phyloP scores from a whole-genome alignment of 139 green algal species.

The Monoraphidium neglectum region DNA sequence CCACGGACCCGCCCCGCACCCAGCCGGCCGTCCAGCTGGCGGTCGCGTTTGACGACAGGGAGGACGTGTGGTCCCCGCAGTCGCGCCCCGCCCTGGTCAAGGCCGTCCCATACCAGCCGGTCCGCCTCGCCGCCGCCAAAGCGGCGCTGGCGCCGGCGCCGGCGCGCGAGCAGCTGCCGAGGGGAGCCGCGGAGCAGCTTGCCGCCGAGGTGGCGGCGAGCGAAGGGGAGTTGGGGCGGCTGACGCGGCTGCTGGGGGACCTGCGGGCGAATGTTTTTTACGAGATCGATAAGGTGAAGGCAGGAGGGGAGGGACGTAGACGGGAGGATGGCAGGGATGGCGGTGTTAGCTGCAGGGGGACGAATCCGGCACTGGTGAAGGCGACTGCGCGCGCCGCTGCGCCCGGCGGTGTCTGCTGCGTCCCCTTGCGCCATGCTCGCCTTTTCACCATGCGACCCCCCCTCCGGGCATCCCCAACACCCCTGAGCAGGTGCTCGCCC shows the following conservation, averaged over 20 bases:
- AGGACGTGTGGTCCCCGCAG: conserved; percentile 79
- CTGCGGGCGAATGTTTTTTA: conserved; percentile 18
- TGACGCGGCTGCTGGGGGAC: background rate
- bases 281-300: conserved; percentile 17
- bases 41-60: conserved; percentile 79
- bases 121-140: background rate
- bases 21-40: conserved; percentile 59
- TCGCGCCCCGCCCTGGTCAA: conserved; percentile 67
- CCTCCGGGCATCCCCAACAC: no score
- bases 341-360: no score
- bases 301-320: background rate
- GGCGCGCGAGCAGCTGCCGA: background rate
- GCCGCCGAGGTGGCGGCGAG: background rate
- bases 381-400: no score
- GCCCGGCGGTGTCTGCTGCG: no score
- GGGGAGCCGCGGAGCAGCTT: background rate
- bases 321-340: no score
- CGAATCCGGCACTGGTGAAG: no score
- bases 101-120: conserved; percentile 28
- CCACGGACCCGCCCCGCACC: no score
- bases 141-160: background rate
- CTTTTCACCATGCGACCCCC: no score
- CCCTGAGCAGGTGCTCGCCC: no score
- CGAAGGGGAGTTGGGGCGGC: conserved; percentile 5
- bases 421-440: no score